Evolutionary conservation across 768 basidiomycete species (phyloP), one percentile per base, ranked within the genome.

Genomic region (Hydnomerulius pinastri): DNA sequence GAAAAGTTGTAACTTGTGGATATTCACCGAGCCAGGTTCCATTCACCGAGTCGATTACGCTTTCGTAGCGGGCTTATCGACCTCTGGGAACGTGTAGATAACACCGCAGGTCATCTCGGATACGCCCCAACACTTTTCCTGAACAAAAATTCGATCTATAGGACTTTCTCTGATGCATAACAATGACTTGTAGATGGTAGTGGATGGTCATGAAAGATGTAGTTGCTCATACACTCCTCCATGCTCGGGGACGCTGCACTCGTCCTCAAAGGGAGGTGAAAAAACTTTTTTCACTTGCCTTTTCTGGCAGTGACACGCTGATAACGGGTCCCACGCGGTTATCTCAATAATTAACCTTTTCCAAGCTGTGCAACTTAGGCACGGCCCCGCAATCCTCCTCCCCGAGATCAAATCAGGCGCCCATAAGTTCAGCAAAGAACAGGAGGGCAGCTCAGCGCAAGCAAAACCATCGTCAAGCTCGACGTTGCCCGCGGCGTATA

Each of bases 1-100:
- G 36, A 11, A 33, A 55, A 25, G 39, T 28, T 67, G 65, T 63
- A 59, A 37, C 20, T 43, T 18, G n/a, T 43, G 39, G 58, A 59
- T 66, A 60, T 64, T 70, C 70, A 70, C 71, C 70, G 71, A 71
- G 71, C 70, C 71, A 68, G 62, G 58, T 64, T 57, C 61, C 48
- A 56, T 65, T 64, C 71, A 68, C 71, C 68, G 68, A 72, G 64
- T 68, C 55, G 55, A 63, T 70, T 70, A 68, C 66, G 61, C 57
- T 66, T 58, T 60, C 48, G 55, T 55, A 43, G 30, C 27, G 12
- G 33, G 9, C 51, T 56, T 54, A 59, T 56, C 41, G 40, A 44
- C 17, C 29, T 41, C 39, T 50, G 53, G 35, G 61, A 59, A 55
- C 37, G 6, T 46, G 6, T 41, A 45, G 46, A 43, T 50, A 55